Conservation (phyloP, 495 filamentous ascomycete species). For the Aspergillus baeticus region DNA sequence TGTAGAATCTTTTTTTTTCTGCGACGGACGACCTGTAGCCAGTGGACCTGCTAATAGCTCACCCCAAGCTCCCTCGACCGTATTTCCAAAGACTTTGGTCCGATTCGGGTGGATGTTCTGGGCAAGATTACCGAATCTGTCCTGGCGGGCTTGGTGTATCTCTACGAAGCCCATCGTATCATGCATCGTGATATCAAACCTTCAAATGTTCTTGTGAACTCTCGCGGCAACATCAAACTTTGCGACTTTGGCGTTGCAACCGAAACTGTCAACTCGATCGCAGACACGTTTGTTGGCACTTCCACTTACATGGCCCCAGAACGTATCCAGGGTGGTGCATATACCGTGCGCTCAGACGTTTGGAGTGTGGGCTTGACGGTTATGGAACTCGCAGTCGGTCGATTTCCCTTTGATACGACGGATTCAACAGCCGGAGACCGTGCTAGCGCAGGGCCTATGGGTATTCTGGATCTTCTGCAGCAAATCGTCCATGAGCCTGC, state of each 20-base stretch:
- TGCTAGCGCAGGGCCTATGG: slow-evolving; percentile 74
- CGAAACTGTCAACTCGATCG: slow-evolving; percentile 94
- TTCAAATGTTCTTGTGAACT: slow-evolving; percentile 95
- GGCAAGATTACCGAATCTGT: slow-evolving; percentile 99
- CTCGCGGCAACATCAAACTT: slow-evolving; percentile 88
- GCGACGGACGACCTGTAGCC: not conserved
- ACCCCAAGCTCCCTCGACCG: slow-evolving; percentile 73
- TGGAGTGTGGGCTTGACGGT: slow-evolving; percentile 97
- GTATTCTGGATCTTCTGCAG: slow-evolving; percentile 93
- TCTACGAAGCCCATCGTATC: slow-evolving; percentile 91
- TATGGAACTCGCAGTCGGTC: slow-evolving; percentile 95
- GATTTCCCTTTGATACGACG: slow-evolving; percentile 86
- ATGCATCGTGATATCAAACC: slow-evolving; percentile 99
- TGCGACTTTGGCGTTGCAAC: slow-evolving; percentile 98
- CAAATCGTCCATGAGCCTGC: slow-evolving; percentile 97
- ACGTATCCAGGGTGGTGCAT: slow-evolving; percentile 92
- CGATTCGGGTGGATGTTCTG: slow-evolving; percentile 94
- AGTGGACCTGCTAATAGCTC: not conserved
- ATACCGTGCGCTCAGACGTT: slow-evolving; percentile 97
- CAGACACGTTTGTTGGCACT: slow-evolving; percentile 96
- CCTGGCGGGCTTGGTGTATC: slow-evolving; percentile 89
- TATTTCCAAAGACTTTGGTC: slow-evolving; percentile 91
- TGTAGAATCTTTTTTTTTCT: slow-evolving; percentile 27
- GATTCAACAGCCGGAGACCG: slow-evolving; percentile 70
- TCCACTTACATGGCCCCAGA: slow-evolving; percentile 99